Evolutionary conservation across 345 rosid genomes (phyloP), one percentile per base, ranked within the genome.

Genomic region (Arabidopsis suecica): DNA sequence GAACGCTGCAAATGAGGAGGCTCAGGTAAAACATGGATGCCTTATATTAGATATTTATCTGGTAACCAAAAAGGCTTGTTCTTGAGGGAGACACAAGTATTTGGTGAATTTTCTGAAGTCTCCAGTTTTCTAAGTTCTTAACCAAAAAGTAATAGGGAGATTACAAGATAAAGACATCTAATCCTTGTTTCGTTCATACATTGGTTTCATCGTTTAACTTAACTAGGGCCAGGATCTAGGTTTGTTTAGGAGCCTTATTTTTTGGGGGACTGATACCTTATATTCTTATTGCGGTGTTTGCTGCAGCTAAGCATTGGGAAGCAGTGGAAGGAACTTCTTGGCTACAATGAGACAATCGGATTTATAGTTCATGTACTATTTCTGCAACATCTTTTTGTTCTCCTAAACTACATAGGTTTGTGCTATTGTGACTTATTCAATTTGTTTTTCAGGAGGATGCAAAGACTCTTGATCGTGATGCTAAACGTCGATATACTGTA

Each of bases 251-350:
- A 66, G 40, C n/a, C 4, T 30, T 16, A 16, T 18, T 23, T 67
- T 10, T 33, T 40, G 34, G n/a, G 20, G 13, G 37, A 25, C 28
- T 68, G 57, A 69, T 33, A 42, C 18, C 18, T 16, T 16, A 16
- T 16, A 16, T 16, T 23, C 0, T 44, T 32, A 12, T 53, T 54
- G 56, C 0, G 25, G 1, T 51, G 11, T 42, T 36, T 25, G 18
- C 25, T 70, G 68, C 88, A 95, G 99, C 32, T 84, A 53, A 89
- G 93, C 85, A 92, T 95, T 61, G 99, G 93, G 69, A 90, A 87
- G 58, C 99, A 90, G 63, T 90, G 96, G 99, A 92, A 90, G 86
- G 97, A 87, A 70, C 77, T 89, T 30, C 77, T 95, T 23, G 96
- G 90, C 63, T 86, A 77, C 82, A 85, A 79, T 34, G 96, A 85